Conservation (phyloP, 23 red algal species). For the Agarophyton chilense region DNA sequence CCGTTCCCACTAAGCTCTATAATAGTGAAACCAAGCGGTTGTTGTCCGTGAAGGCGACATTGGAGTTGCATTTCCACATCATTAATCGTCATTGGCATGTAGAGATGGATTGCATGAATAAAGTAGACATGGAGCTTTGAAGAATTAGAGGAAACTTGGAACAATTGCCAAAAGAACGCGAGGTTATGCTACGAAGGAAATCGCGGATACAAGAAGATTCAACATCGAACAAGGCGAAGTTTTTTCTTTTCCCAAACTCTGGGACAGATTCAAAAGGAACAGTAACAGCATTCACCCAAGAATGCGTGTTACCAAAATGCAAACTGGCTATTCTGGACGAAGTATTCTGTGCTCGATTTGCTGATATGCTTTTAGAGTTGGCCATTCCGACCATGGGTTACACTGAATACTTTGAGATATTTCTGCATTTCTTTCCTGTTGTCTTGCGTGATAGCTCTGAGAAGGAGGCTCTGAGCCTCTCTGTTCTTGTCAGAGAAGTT, state of each 20-base stretch:
- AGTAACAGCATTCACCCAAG: constrained; percentile 12
- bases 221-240: neutral
- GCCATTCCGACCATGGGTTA: constrained; percentile 41
- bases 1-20: constrained; percentile 31
- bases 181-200: neutral
- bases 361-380: constrained; percentile 36
- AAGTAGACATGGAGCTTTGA: constrained; percentile 30
- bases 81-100: constrained; percentile 13
- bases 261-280: neutral
- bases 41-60: neutral
- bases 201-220: neutral
- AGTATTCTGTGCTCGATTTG: constrained; percentile 50
- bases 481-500: constrained; percentile 37
- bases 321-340: constrained; percentile 37
- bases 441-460: constrained; percentile 45
- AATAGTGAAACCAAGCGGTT: constrained; percentile 27
- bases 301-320: constrained; percentile 47
- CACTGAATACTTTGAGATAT: constrained; percentile 28
- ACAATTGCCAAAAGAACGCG: constrained; percentile 10
- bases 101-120: constrained; percentile 11
- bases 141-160: constrained; percentile 32
- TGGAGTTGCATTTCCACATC: constrained; percentile 45
- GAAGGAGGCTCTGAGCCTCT: constrained; percentile 41
- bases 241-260: neutral
- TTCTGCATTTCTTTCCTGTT: constrained; percentile 23